Percentiles rank a stretch among this genome's conserved stretches.
These are phyloP conservation scores for Penstemon davidsonii DNA, from an alignment of 257 asterid species.

Conservation along the genomic window DNA sequence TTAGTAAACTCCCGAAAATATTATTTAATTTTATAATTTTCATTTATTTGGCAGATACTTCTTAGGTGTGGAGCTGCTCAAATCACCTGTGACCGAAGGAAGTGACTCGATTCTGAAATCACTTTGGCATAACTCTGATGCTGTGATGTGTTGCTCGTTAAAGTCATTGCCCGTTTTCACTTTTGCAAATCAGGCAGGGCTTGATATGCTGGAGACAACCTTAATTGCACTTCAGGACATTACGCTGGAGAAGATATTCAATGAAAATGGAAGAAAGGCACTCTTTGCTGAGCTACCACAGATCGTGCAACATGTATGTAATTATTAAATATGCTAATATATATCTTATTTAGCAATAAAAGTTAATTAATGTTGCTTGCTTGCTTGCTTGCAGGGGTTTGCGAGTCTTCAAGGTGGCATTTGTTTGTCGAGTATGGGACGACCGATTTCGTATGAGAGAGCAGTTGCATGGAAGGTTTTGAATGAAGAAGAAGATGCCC, in stretches of 20 bases:
- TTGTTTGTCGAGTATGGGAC: constrained; percentile 93
- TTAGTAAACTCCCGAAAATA: too few relatives aligned
- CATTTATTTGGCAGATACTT: constrained; percentile 50
- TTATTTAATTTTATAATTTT: background rate
- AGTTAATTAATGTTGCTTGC: background rate
- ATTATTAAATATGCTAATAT: background rate
- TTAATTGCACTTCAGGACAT: constrained; percentile 85
- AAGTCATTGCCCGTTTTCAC: constrained; percentile 92
- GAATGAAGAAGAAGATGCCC: constrained; percentile 81
- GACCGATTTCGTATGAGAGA: constrained; percentile 84
- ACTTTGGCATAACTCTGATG: constrained; percentile 93
- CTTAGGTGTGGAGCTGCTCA: constrained; percentile 81
- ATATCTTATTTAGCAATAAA: background rate
- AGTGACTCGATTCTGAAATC: constrained; percentile 65
- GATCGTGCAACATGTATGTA: constrained; percentile 77
- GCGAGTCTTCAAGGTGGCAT: constrained; percentile 86
- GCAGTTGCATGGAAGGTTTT: constrained; percentile 96
- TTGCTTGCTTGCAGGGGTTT: constrained; percentile 61
- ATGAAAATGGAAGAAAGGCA: constrained; percentile 71
- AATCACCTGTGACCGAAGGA: constrained; percentile 56
- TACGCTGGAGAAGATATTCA: constrained; percentile 76
- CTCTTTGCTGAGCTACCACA: constrained; percentile 85
- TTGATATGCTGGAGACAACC: constrained; percentile 97
- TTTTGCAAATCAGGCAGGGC: constrained; percentile 91
- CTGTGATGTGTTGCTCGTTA: constrained; percentile 84